Base-by-base conservation (phyloP, 352 stramenopile genomes). In the Globisporangium echinulatum region DNA sequence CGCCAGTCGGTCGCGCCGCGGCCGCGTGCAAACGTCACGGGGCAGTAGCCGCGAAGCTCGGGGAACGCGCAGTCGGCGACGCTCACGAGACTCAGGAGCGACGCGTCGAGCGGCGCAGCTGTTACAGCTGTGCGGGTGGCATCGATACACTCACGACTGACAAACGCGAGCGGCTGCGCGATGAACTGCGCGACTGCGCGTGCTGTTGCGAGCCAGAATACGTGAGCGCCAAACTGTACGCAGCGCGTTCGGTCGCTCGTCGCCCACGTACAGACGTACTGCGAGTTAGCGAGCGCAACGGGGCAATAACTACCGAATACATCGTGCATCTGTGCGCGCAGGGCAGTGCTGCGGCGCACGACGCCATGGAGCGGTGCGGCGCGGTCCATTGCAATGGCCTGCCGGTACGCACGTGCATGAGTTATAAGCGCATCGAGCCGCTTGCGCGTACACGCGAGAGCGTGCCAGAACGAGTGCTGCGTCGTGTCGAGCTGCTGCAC, bases 1-100 rank as follows among this genome's bases (percentile, higher is more conserved):
- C 63, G 59, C 75, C 75, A 85, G 56, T 78, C 68, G 25, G 69
- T 72, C 6, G 73, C 61, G 13, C 62, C 66, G 1, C 49, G 57
- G 38, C 71, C 72, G 8, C 64, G 55, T 17, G 75, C 62, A 52
- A 88, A 89, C 3, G 77, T 89, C 25, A 91, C 82, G 7, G 82
- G 79, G 54, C 79, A 91, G 57, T 90, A 91, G 7, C 79, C 82
- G 66, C 85, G 86, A 50, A 89, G 61, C 56, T 91, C 82, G 0
- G 79, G 79, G 39, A 88, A 87, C 51, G 87, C 75, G 39, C 77
- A 89, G 52, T 89, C 80, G 8, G 71, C 54, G 7, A 88, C 79
- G 0, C 69, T 74, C 2, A 91, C 59, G 15, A 91, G 66, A 43
- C 78, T 88, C 42, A 89, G 13, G 11, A 89, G 52, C n/a, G 82